Conservation (phyloP, 1,284 basidiomycete genomes). For the Hymenochaete sp. region DNA sequence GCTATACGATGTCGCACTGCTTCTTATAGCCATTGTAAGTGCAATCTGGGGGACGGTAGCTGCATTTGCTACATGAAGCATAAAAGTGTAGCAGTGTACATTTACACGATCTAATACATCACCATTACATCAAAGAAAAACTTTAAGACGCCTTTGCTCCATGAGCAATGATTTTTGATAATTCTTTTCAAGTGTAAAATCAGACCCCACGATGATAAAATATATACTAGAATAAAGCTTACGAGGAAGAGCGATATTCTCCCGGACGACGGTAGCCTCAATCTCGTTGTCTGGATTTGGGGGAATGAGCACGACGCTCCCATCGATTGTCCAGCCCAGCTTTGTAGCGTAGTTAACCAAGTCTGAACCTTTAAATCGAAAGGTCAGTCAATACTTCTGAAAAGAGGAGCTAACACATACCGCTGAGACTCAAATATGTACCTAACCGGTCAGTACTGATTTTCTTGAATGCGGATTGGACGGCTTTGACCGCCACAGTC, state of each 20-base stretch:
- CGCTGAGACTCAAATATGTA: slow-evolving; percentile 66
- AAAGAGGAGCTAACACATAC: slow-evolving; percentile 31
- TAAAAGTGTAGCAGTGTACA: not conserved
- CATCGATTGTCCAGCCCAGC: slow-evolving; percentile 70
- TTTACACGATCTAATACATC: not conserved
- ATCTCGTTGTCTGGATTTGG: slow-evolving; percentile 93
- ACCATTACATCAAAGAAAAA: slow-evolving; percentile 1
- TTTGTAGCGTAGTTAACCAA: slow-evolving; percentile 59
- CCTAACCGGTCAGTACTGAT: slow-evolving; percentile 63
- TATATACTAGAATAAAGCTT: slow-evolving; percentile 30
- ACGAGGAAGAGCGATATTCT: slow-evolving; percentile 85
- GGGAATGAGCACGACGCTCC: slow-evolving; percentile 60
- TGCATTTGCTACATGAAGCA: slow-evolving; percentile 37
- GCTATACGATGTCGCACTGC: slow-evolving; percentile 44
- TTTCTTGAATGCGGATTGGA: slow-evolving; percentile 71
- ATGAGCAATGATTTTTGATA: slow-evolving; percentile 77
- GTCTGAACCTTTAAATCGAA: slow-evolving; percentile 39
- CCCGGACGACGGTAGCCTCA: slow-evolving; percentile 88
- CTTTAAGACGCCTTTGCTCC: slow-evolving; percentile 38
- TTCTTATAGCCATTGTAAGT: slow-evolving; percentile 55
- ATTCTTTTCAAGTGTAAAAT: slow-evolving; percentile 42
- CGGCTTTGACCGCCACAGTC: slow-evolving; percentile 67
- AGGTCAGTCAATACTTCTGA: slow-evolving; percentile 12
- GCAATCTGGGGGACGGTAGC: slow-evolving; percentile 73
- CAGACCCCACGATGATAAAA: slow-evolving; percentile 8